Conservation (phyloP, 2,329 filamentous ascomycete genomes). For the Tricladium varicosporioides region DNA sequence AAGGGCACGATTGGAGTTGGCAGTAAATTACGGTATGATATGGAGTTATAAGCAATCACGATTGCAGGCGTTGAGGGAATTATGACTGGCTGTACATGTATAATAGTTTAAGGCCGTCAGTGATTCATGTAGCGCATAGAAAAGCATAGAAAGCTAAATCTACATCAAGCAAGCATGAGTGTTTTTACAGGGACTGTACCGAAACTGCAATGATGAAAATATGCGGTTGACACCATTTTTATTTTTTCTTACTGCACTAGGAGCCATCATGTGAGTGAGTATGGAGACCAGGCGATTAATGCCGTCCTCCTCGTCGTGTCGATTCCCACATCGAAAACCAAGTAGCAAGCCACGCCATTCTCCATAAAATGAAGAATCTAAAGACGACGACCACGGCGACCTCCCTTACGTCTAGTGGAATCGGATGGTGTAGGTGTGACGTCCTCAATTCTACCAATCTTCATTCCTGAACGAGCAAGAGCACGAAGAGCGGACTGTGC, state of each 20-base stretch:
- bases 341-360: slow-evolving; percentile 30
- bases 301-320: slow-evolving; percentile 73
- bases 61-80: neutral
- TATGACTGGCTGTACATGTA: no score
- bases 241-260: slow-evolving; percentile 33
- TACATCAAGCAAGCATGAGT: neutral
- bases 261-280: slow-evolving; percentile 48
- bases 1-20: neutral
- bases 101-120: no score
- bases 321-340: slow-evolving; percentile 57
- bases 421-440: slow-evolving; percentile 99
- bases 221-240: slow-evolving; percentile 11
- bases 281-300: slow-evolving; percentile 61
- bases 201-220: neutral
- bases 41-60: neutral
- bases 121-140: no score
- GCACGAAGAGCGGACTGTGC: slow-evolving; percentile 98
- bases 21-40: neutral
- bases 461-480: slow-evolving; percentile 98
- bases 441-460: slow-evolving; percentile 99
- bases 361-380: slow-evolving; percentile 50
- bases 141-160: no score
- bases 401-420: slow-evolving; percentile 99
- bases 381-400: slow-evolving; percentile 99
- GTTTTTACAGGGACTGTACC: neutral